A percentile compares a stretch with the other conserved stretches of the same genome.
phyloP scores from a whole-genome alignment of 78 protist genomes.

The Dictyostelium capitatum region DNA sequence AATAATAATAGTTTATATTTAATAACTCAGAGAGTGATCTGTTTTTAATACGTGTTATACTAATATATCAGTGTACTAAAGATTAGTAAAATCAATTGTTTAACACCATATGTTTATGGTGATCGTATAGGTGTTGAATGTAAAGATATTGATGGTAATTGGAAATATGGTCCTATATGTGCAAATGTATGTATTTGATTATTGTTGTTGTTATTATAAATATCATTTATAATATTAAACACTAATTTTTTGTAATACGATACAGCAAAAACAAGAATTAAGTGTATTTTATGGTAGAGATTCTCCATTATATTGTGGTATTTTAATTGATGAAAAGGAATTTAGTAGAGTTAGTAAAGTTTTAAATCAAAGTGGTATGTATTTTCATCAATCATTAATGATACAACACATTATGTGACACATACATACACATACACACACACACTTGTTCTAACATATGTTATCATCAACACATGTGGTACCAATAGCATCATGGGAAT shows the following conservation, averaged over 20 bases:
- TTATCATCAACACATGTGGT: too few relatives aligned
- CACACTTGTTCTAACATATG: too few relatives aligned
- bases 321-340: constrained; percentile 6
- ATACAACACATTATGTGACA: too few relatives aligned
- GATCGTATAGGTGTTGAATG: constrained; percentile 46
- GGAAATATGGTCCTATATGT: constrained; percentile 63
- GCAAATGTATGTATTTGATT: neutral
- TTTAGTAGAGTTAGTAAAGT: neutral
- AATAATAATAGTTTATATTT: too few relatives aligned
- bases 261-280: neutral
- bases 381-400: too few relatives aligned
- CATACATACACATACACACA: too few relatives aligned
- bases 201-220: neutral
- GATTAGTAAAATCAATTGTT: neutral
- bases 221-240: neutral
- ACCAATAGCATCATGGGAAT: constrained; percentile 64
- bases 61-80: too few relatives aligned
- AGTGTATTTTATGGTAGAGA: constrained; percentile 58
- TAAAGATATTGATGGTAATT: constrained; percentile 15
- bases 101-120: constrained; percentile 26
- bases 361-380: constrained; percentile 6
- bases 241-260: too few relatives aligned
- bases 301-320: constrained; percentile 24
- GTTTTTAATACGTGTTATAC: neutral
- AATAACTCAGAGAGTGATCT: too few relatives aligned